A percentile compares a stretch with the other conserved stretches of the same genome.
These are phyloP conservation scores for Trichoderma asperelloides DNA, from an alignment of 495 filamentous ascomycete genomes.

Conservation along the genomic window DNA sequence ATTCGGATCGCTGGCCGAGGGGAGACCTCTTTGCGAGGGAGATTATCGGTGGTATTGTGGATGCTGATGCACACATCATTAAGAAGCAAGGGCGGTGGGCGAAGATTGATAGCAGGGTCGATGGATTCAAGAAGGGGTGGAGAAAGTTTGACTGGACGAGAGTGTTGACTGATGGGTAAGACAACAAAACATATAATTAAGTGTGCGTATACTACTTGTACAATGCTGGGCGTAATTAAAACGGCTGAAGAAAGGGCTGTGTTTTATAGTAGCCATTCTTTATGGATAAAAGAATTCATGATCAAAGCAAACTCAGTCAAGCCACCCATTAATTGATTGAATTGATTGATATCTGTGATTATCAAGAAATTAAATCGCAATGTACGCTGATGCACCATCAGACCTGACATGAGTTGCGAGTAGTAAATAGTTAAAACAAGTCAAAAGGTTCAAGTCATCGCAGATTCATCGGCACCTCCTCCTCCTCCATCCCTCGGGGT, in stretches of 20 bases:
- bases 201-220: not conserved
- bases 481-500: not conserved
- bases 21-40: constrained; percentile 93
- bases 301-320: not conserved
- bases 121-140: constrained; percentile 78
- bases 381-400: not conserved
- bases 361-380: not conserved
- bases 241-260: not conserved
- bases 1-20: constrained; percentile 76
- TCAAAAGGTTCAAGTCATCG: not conserved
- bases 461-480: not conserved
- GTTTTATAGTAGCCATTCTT: not conserved
- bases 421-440: not conserved
- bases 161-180: constrained; percentile 42
- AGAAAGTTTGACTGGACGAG: constrained; percentile 94
- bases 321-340: not conserved
- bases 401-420: not conserved
- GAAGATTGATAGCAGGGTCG: constrained; percentile 52
- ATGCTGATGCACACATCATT: constrained; percentile 71
- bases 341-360: not conserved
- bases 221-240: not conserved
- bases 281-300: too few species aligned
- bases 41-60: constrained; percentile 88
- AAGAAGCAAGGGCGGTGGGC: constrained; percentile 88
- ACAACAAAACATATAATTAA: not conserved